Evolutionary conservation across 140 eudicot genomes (phyloP).

Genomic region (Stevia rebaudiana): DNA sequence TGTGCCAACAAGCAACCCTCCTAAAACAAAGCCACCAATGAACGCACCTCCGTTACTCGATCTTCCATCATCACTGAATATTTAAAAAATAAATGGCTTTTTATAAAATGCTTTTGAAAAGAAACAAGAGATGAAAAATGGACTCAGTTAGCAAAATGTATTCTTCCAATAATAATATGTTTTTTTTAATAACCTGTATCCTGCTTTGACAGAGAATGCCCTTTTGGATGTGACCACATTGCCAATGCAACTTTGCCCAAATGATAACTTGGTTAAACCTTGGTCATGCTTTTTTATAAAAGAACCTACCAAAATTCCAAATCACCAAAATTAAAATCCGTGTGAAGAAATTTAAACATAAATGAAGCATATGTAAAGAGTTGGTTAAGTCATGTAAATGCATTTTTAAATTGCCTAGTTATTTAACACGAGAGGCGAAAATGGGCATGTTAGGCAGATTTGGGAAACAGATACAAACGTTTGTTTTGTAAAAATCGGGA

Average conservation of each 20-base stretch:
- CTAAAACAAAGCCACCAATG: constrained; percentile 65
- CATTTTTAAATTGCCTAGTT: not conserved
- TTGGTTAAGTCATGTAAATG: not conserved
- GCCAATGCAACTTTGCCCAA: constrained; percentile 27
- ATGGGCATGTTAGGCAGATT: not conserved
- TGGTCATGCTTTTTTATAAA: constrained; percentile 37
- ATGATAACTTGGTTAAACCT: constrained; percentile 39
- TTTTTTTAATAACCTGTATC: constrained; percentile 69
- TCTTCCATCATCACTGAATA: constrained; percentile 52
- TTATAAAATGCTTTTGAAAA: not conserved
- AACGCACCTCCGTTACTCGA: constrained; percentile 43
- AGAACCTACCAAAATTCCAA: constrained; percentile 35
- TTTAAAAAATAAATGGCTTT: not conserved
- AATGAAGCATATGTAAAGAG: not conserved
- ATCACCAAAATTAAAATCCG: not conserved
- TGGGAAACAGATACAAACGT: not conserved
- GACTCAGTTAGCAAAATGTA: not conserved
- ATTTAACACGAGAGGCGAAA: not conserved
- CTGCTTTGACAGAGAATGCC: constrained; percentile 49
- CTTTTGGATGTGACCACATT: constrained; percentile 25
- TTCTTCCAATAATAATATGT: not conserved
- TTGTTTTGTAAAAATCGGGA: too few relatives aligned
- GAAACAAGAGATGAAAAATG: not conserved
- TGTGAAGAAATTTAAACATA: not conserved
- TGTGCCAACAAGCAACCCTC: constrained; percentile 72